Conservation (phyloP, 768 basidiomycete species). For the Harrya chromipes region DNA sequence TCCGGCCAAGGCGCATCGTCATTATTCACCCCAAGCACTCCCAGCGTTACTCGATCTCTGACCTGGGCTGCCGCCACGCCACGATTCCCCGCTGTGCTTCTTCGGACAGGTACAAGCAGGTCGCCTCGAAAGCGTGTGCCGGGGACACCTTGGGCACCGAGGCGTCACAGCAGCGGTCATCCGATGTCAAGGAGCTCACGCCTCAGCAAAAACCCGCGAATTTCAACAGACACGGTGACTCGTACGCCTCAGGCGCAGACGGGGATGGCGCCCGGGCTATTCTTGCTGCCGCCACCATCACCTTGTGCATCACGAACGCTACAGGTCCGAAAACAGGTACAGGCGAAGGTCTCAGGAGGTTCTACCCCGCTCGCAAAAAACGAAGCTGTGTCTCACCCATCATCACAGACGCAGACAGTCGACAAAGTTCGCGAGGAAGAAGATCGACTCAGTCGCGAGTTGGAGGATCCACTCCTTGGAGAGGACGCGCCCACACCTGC, state of each 20-base stretch:
- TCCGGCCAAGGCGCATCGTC: constrained; percentile 11
- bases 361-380: not conserved
- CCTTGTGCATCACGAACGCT: constrained; percentile 17
- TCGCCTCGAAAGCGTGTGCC: constrained; percentile 9
- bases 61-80: constrained; percentile 14
- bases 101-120: not conserved
- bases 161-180: not conserved
- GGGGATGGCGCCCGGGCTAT: constrained; percentile 16
- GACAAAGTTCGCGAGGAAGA: constrained; percentile 26
- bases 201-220: not conserved
- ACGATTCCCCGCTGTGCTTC: constrained; percentile 17
- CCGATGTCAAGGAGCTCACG: constrained; percentile 11
- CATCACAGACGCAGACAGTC: not conserved
- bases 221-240: constrained; percentile 11
- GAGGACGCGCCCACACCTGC: constrained; percentile 39
- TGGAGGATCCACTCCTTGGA: constrained; percentile 39
- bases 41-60: constrained; percentile 11
- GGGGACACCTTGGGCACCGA: constrained; percentile 15
- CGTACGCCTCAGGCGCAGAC: constrained; percentile 15
- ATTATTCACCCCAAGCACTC: constrained; percentile 29
- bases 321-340: not conserved
- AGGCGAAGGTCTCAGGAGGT: not conserved
- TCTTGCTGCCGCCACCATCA: constrained; percentile 26
- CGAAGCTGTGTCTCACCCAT: not conserved
- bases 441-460: constrained; percentile 29